These are phyloP conservation scores for Penicillium cinerascens DNA, from an alignment of 495 filamentous ascomycete genomes.

Conservation along the genomic window DNA sequence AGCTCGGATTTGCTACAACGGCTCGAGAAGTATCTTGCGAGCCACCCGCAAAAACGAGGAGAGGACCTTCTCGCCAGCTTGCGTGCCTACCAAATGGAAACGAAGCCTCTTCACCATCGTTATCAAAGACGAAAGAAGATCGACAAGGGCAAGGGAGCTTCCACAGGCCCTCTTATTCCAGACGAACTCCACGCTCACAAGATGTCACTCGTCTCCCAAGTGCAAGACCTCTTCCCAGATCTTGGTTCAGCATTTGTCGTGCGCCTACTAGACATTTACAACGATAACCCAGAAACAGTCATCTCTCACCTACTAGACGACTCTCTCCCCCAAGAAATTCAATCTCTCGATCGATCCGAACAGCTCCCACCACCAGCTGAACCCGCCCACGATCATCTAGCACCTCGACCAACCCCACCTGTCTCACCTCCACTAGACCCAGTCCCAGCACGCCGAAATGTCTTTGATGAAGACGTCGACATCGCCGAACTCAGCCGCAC, in stretches of 20 bases:
- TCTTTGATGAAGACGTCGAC: constrained; percentile 72
- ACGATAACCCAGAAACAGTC: constrained; percentile 72
- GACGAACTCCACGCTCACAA: constrained; percentile 70
- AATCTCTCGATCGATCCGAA: constrained; percentile 39
- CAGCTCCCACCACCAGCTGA: constrained; percentile 28
- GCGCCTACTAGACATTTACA: constrained; percentile 74
- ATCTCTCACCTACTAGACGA: constrained; percentile 83
- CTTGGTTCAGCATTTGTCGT: constrained; percentile 80
- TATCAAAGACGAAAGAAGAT: constrained; percentile 53
- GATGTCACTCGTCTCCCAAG: constrained; percentile 76
- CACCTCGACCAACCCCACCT: constrained; percentile 41
- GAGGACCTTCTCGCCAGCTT: constrained; percentile 39
- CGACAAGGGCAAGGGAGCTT: constrained; percentile 67
- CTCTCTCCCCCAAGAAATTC: constrained; percentile 57
- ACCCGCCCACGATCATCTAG: constrained; percentile 15
- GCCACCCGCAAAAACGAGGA: constrained; percentile 45
- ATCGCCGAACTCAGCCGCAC: constrained; percentile 64
- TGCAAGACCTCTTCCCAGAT: constrained; percentile 91
- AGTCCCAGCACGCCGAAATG: constrained; percentile 52
- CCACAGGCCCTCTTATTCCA: constrained; percentile 36
- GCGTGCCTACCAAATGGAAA: constrained; percentile 43
- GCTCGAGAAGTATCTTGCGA: constrained; percentile 55
- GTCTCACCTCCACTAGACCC: constrained; percentile 23
- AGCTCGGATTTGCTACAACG: constrained; percentile 37
- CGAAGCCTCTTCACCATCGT: constrained; percentile 51